Evolutionary conservation across 495 filamentous ascomycete species (phyloP).

Genomic region (Penicillium goetzii): DNA sequence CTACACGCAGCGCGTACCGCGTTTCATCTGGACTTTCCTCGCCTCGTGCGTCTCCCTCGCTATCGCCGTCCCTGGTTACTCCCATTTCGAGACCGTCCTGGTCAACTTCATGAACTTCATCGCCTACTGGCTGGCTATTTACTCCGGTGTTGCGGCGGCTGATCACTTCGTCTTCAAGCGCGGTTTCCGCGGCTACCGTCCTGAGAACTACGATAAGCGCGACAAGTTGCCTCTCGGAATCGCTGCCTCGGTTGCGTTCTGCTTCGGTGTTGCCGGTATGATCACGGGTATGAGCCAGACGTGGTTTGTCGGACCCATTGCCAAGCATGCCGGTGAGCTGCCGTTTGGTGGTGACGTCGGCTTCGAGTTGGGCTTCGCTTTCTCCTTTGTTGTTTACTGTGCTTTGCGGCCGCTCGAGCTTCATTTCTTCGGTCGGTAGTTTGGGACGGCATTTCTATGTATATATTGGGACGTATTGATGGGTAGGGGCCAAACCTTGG

Average conservation of each 20-base stretch:
- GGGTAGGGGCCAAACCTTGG: neutral
- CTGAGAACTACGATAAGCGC: conserved; percentile 63
- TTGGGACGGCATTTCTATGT: conserved; percentile 9
- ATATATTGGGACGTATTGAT: conserved; percentile 22
- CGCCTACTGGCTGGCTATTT: conserved; percentile 85
- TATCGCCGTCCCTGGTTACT: conserved; percentile 78
- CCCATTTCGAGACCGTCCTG: conserved; percentile 69
- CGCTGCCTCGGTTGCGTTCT: conserved; percentile 69
- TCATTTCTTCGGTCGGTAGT: conserved; percentile 41
- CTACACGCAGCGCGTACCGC: conserved; percentile 68
- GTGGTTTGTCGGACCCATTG: conserved; percentile 77
- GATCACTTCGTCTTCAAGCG: conserved; percentile 82
- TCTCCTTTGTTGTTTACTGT: conserved; percentile 38
- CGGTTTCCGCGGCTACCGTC: conserved; percentile 63
- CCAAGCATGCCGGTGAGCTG: conserved; percentile 59
- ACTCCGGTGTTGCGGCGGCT: conserved; percentile 68
- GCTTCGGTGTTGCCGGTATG: conserved; percentile 71
- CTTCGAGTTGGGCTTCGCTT: conserved; percentile 66
- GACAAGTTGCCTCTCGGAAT: conserved; percentile 69
- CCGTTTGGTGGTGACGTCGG: conserved; percentile 72
- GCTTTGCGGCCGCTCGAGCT: conserved; percentile 42
- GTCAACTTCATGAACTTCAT: conserved; percentile 82
- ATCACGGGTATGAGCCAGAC: conserved; percentile 76
- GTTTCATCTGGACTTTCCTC: conserved; percentile 75
- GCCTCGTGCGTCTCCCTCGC: conserved; percentile 72